A percentile compares a stretch with the other conserved stretches of the same genome.
Conservation (phyloP, 2,329 filamentous ascomycete genomes). For the Nemania bipapillata region DNA sequence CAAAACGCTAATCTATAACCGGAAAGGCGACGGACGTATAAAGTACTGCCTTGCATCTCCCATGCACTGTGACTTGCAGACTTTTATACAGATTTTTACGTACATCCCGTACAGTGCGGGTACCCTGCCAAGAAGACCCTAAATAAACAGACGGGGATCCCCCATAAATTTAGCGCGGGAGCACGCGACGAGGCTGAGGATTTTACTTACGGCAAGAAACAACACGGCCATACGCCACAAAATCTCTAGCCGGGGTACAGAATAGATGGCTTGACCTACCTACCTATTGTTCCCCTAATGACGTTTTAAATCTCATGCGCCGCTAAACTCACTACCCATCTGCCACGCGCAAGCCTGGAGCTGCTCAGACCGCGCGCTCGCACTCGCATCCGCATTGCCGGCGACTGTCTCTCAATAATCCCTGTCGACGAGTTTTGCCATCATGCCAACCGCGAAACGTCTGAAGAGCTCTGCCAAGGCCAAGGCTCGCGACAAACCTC, state of each 20-base stretch:
- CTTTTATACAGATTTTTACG: no score
- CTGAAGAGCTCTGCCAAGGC: constrained; percentile 63
- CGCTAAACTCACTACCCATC: constrained; percentile 17
- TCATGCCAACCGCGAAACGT: constrained; percentile 70
- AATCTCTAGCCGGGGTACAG: constrained; percentile 24
- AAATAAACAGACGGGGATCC: not conserved
- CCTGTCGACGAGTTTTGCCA: constrained; percentile 37
- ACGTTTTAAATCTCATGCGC: constrained; percentile 30
- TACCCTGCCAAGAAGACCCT: no score
- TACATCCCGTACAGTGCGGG: not conserved
- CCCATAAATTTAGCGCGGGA: constrained; percentile 22
- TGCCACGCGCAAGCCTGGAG: constrained; percentile 29
- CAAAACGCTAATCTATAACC: not conserved
- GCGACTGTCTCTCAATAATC: constrained; percentile 31
- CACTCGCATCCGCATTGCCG: constrained; percentile 14
- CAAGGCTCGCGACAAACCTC: constrained; percentile 55
- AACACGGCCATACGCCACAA: constrained; percentile 33
- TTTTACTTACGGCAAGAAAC: no score
- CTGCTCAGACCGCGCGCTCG: constrained; percentile 32
- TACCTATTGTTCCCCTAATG: constrained; percentile 1
- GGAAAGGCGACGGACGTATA: not conserved
- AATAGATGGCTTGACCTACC: not conserved
- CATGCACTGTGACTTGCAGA: not conserved
- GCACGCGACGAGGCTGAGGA: constrained; percentile 47
- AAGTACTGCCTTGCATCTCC: no score